A percentile compares a stretch with the other conserved stretches of the same genome.
These are phyloP conservation scores for Phytophthora brassicae DNA, from an alignment of 352 stramenopile species.

Conservation along the genomic window DNA sequence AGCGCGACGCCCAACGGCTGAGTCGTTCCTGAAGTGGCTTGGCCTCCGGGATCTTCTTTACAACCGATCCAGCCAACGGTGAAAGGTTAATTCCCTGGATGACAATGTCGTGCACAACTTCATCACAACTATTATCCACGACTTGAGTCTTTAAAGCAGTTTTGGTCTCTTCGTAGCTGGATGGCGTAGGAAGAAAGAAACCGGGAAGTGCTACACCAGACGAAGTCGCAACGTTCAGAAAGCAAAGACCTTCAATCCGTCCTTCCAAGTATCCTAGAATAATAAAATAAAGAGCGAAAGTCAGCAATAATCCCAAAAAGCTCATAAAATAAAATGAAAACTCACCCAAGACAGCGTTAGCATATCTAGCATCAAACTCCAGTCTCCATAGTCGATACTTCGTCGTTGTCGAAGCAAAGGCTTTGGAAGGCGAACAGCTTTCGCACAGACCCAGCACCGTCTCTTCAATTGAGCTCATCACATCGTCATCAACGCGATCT, in stretches of 20 bases:
- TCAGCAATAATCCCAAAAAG: slow-evolving; percentile 2
- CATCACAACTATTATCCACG: slow-evolving; percentile 2
- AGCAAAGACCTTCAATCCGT: slow-evolving; percentile 42
- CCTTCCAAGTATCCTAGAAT: slow-evolving; percentile 48
- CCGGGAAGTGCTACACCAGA: slow-evolving; percentile 54
- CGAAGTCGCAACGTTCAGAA: slow-evolving; percentile 42
- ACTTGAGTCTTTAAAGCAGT: slow-evolving; percentile 6
- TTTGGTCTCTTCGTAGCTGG: slow-evolving; percentile 18
- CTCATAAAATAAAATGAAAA: slow-evolving; percentile 1
- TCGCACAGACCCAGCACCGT: slow-evolving; percentile 18
- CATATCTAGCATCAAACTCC: slow-evolving; percentile 79
- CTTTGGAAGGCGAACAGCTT: slow-evolving; percentile 4
- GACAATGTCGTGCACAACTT: slow-evolving; percentile 22
- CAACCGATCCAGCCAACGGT: slow-evolving; percentile 15
- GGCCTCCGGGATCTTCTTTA: slow-evolving; percentile 13
- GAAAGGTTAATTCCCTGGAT: slow-evolving; percentile 54
- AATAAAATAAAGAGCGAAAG: not conserved
- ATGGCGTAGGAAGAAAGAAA: slow-evolving; percentile 55
- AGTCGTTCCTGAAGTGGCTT: slow-evolving; percentile 40
- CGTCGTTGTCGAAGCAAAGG: slow-evolving; percentile 10
- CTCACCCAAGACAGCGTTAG: slow-evolving; percentile 51
- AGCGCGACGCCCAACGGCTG: slow-evolving; percentile 39
- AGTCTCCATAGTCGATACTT: slow-evolving; percentile 66
- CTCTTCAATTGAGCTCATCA: slow-evolving; percentile 31
- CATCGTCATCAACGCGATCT: slow-evolving; percentile 47